Evolutionary conservation across 1,284 basidiomycete genomes (phyloP).

Genomic region (Anthracocystis setariae): DNA sequence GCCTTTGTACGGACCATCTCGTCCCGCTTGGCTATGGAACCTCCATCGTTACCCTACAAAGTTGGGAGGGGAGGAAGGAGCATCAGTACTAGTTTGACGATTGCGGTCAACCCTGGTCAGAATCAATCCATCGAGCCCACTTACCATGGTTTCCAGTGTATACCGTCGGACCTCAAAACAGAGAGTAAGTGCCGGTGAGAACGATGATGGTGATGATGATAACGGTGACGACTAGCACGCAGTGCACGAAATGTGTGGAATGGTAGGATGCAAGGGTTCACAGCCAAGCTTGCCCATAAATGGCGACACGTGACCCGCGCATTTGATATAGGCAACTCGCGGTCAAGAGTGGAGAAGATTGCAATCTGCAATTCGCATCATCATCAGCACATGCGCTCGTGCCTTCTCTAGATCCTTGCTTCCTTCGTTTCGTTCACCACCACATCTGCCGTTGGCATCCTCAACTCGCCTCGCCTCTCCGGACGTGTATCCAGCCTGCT

Average conservation of each 20-base stretch:
- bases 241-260: neutral
- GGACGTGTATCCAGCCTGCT: no score
- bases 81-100: no score
- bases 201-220: no score
- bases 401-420: neutral
- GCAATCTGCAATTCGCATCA: slow-evolving; percentile 4
- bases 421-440: neutral
- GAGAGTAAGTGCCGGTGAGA: neutral
- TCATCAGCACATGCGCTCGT: slow-evolving; percentile 2
- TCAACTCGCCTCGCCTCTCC: no score
- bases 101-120: no score
- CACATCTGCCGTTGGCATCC: neutral
- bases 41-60: slow-evolving; percentile 66
- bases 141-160: slow-evolving; percentile 7
- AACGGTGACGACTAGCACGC: slow-evolving; percentile 2
- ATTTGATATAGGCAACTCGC: slow-evolving; percentile 4
- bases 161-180: neutral
- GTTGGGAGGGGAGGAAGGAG: no score
- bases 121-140: neutral
- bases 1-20: slow-evolving; percentile 62
- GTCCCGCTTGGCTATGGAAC: slow-evolving; percentile 61
- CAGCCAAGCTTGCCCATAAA: neutral
- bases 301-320: slow-evolving; percentile 27
- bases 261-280: slow-evolving; percentile 10
- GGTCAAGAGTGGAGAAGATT: slow-evolving; percentile 22